Percentiles rank a stretch among this genome's conserved stretches.
phyloP scores from a whole-genome alignment of 768 basidiomycete genomes.

The Amanita subjunquillea region DNA sequence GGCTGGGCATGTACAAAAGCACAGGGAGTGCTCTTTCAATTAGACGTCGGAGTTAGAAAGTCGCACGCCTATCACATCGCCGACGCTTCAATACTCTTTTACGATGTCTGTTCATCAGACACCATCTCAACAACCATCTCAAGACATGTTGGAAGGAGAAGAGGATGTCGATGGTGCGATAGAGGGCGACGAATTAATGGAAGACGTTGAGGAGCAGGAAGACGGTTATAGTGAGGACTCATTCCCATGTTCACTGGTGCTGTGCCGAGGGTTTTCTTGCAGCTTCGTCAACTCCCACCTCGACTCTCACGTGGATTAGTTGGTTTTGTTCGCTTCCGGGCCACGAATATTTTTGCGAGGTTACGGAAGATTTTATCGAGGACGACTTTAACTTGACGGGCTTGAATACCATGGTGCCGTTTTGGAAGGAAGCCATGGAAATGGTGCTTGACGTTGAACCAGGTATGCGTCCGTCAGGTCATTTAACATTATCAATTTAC shows the following conservation, averaged over 20 bases:
- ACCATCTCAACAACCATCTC: slow-evolving; percentile 31
- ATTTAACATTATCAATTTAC: background rate
- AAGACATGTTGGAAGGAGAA: slow-evolving; percentile 49
- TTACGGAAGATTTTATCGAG: slow-evolving; percentile 97
- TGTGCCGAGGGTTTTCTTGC: slow-evolving; percentile 13
- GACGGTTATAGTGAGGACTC: slow-evolving; percentile 70
- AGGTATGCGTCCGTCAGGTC: slow-evolving; percentile 43
- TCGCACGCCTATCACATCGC: slow-evolving; percentile 7
- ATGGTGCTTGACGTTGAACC: slow-evolving; percentile 99
- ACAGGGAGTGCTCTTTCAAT: slow-evolving; percentile 38
- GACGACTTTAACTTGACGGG: slow-evolving; percentile 99
- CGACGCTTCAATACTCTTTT: slow-evolving; percentile 12
- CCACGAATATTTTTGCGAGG: slow-evolving; percentile 98
- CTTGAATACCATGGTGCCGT: slow-evolving; percentile 90
- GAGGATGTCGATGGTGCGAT: slow-evolving; percentile 48
- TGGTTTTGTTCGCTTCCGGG: slow-evolving; percentile 94
- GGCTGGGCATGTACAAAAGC: slow-evolving; percentile 31
- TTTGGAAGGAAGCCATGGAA: slow-evolving; percentile 99
- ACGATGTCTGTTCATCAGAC: slow-evolving; percentile 30
- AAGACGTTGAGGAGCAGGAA: slow-evolving; percentile 67
- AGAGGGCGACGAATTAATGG: slow-evolving; percentile 73
- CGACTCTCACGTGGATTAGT: slow-evolving; percentile 89
- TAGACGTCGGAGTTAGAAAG: slow-evolving; percentile 27
- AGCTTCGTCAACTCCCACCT: slow-evolving; percentile 76
- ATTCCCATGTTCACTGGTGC: slow-evolving; percentile 8